Percentiles rank a stretch among this genome's conserved stretches.
Evolutionary conservation across 2,329 filamentous ascomycete species (phyloP).

Genomic region (Bertia moriformis): DNA sequence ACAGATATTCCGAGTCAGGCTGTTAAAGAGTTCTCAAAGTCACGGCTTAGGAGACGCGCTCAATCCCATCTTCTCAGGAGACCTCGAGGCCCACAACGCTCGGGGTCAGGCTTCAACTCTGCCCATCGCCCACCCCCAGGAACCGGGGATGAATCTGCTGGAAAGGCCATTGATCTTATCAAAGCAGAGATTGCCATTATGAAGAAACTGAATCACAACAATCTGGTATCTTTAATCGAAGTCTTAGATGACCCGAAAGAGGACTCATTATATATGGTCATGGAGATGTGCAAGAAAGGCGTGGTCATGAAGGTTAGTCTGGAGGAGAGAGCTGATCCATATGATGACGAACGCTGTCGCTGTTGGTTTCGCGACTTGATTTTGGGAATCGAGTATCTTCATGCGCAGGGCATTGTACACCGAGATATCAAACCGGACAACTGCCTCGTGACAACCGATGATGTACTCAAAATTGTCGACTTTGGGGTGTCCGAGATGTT

Average conservation of each 20-base stretch:
- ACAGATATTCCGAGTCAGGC: too few species aligned
- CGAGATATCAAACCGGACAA: slow-evolving; percentile 98
- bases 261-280: slow-evolving; percentile 93
- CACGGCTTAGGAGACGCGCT: slow-evolving; percentile 72
- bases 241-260: slow-evolving; percentile 90
- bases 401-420: slow-evolving; percentile 87
- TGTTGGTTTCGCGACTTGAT: slow-evolving; percentile 93
- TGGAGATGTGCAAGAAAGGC: slow-evolving; percentile 98
- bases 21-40: slow-evolving; percentile 94
- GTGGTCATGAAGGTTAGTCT: slow-evolving; percentile 92
- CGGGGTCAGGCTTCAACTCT: slow-evolving; percentile 3
- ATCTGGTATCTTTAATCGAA: slow-evolving; percentile 84
- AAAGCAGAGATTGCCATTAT: slow-evolving; percentile 96
- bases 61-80: slow-evolving; percentile 70
- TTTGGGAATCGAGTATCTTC: slow-evolving; percentile 86
- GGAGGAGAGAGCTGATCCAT: slow-evolving; percentile 69
- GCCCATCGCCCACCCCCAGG: slow-evolving; percentile 12
- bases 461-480: slow-evolving; percentile 92
- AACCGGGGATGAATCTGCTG: slow-evolving; percentile 41
- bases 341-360: slow-evolving; percentile 67
- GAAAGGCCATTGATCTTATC: slow-evolving; percentile 68
- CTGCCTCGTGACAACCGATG: slow-evolving; percentile 72
- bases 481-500: slow-evolving; percentile 99
- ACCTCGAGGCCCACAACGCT: slow-evolving; percentile 17
- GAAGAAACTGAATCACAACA: slow-evolving; percentile 93